phyloP scores from a whole-genome alignment of 2,329 filamentous ascomycete species.

The Fusarium graminum region DNA sequence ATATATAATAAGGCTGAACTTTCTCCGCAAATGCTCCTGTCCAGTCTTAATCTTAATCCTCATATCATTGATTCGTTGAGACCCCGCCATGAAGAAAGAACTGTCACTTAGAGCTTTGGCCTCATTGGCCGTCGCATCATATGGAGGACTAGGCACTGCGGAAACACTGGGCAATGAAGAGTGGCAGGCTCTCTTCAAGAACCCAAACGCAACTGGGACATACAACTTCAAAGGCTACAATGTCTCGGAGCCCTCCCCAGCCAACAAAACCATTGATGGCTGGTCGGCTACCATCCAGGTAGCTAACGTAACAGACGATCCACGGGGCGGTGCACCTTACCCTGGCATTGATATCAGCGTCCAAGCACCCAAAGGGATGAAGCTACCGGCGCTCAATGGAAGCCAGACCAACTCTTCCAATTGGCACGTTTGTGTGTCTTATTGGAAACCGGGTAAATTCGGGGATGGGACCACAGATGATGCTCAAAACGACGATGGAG shows the following conservation, averaged over 20 bases:
- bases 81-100: slow-evolving; percentile 3
- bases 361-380: slow-evolving; percentile 26
- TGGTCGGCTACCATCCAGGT: slow-evolving; percentile 26
- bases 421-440: slow-evolving; percentile 17
- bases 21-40: not conserved
- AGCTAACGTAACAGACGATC: slow-evolving; percentile 27
- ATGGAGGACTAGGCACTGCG: not conserved
- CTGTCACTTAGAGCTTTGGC: not conserved
- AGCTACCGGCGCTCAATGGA: slow-evolving; percentile 5
- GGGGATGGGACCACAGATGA: slow-evolving; percentile 2
- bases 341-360: slow-evolving; percentile 21
- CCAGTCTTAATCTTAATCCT: slow-evolving; percentile 6
- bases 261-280: slow-evolving; percentile 13
- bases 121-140: slow-evolving; percentile 9
- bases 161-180: slow-evolving; percentile 4
- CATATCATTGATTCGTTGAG: too few species aligned
- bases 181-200: slow-evolving; percentile 25
- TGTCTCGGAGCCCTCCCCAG: slow-evolving; percentile 18
- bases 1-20: slow-evolving; percentile 1
- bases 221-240: slow-evolving; percentile 24
- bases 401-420: slow-evolving; percentile 12
- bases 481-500: slow-evolving; percentile 26
- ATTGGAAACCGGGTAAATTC: slow-evolving; percentile 9
- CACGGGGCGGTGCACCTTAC: slow-evolving; percentile 9
- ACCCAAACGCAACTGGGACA: slow-evolving; percentile 21